Base-by-base conservation (phyloP, 139 green algal species). In the Auxenochlorella pyrenoidosa region DNA sequence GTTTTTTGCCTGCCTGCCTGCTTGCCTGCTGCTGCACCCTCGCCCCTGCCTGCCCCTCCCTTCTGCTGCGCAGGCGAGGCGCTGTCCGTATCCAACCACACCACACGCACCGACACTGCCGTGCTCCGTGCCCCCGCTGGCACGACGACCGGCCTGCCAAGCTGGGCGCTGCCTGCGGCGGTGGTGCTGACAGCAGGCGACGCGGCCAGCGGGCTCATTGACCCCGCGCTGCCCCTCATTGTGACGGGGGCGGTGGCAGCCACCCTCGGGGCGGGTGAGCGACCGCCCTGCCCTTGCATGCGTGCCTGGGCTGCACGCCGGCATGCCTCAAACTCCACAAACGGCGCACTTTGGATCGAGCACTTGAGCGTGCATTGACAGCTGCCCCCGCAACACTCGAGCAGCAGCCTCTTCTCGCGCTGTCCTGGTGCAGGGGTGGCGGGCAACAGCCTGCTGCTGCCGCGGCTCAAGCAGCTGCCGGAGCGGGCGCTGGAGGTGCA, bases 81-180 rank as follows among this genome's bases (percentile, higher is more conserved):
- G 5, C 92, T 98, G 86, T 76, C 88, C 5, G 72, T 96, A 30
- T 94, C 91, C 85, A 99, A 98, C 89, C 96, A 98, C 85, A 92
- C 75, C 28, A 95, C 92, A 1, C 86, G 91, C 26, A 38, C 40
- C 0, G 91, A 91, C 15, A 90, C 86, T 44, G 47, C 79, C 12
- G 88, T 98, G 60, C 87, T 96, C 59, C 92, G 89, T 19, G 93
- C 96, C 38, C 93, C 94, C 8, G 82, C 73, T 40, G 85, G 76
- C 5, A 58, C 88, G 5, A 60, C 90, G 28, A 65, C 80, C 10
- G 86, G 86, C n/a, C 40, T 97, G 40, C 94, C 95, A 32, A 41
- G 83, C 72, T 98, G 96, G 94, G 73, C 96, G 44, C 77, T 98
- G 54, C 95, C 95, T 2, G 85, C 88, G 4, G 92, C 88, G 0